These are phyloP conservation scores for Phylloporus sp. DNA, from an alignment of 768 basidiomycete species.

Conservation along the genomic window DNA sequence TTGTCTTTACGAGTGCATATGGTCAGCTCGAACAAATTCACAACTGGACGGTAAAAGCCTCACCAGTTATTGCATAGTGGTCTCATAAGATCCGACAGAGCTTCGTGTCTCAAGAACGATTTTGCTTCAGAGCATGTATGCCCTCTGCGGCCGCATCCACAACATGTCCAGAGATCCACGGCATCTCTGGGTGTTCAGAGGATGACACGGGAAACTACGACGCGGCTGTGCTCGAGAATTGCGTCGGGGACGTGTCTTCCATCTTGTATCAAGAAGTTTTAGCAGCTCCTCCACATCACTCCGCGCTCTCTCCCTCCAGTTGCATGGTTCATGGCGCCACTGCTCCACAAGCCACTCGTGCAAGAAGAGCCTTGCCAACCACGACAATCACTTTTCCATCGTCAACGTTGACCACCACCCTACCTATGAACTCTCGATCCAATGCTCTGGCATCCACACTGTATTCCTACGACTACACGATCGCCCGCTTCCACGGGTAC, in stretches of 20 bases:
- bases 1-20: slow-evolving; percentile 73
- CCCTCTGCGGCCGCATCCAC: slow-evolving; percentile 43
- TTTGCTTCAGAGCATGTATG: slow-evolving; percentile 72
- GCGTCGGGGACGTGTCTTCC: slow-evolving; percentile 51
- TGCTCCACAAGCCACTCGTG: too few relatives aligned
- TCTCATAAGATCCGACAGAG: slow-evolving; percentile 37
- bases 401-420: not conserved
- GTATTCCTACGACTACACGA: not conserved
- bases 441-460: not conserved
- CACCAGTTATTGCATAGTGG: slow-evolving; percentile 1
- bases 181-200: slow-evolving; percentile 55
- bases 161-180: slow-evolving; percentile 58
- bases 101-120: slow-evolving; percentile 54
- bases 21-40: slow-evolving; percentile 52
- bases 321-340: slow-evolving; percentile 42
- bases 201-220: slow-evolving; percentile 54
- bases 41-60: slow-evolving; percentile 60
- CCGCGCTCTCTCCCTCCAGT: slow-evolving; percentile 51
- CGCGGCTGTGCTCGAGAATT: slow-evolving; percentile 44
- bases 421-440: not conserved
- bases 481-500: not conserved
- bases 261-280: slow-evolving; percentile 64
- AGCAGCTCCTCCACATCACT: slow-evolving; percentile 50
- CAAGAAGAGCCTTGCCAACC: too few relatives aligned
- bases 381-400: slow-evolving; percentile 10